A percentile compares a stretch with the other conserved stretches of the same genome.
Conservation (phyloP, 169 alveolate genomes). For the Plasmodium berghei region DNA sequence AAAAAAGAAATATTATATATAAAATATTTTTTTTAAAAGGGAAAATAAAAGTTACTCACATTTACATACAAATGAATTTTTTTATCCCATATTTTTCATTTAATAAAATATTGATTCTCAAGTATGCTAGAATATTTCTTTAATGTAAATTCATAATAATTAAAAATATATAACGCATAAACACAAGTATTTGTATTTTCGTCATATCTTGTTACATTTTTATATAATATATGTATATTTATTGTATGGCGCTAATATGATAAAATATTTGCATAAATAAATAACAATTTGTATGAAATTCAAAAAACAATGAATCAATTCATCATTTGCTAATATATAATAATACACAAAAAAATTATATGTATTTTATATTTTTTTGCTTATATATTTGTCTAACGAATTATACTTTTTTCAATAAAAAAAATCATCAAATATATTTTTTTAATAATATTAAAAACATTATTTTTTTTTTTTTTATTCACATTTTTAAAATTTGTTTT, state of each 20-base stretch:
- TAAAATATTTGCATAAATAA: background rate
- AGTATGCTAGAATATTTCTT: background rate
- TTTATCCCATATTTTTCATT: background rate
- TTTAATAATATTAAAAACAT: too few relatives aligned
- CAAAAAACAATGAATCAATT: too few relatives aligned
- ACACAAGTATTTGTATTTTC: background rate
- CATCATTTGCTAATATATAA: too few relatives aligned
- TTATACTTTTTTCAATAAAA: too few relatives aligned
- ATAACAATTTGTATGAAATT: too few relatives aligned
- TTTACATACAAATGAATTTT: background rate
- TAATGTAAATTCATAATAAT: background rate
- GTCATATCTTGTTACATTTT: background rate
- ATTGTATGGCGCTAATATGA: background rate
- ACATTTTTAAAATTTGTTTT: too few relatives aligned
- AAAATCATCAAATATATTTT: too few relatives aligned
- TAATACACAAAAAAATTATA: too few relatives aligned
- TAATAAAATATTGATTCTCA: background rate
- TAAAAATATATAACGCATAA: background rate
- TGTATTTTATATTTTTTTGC: too few relatives aligned
- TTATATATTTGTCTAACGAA: too few relatives aligned
- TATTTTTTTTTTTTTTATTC: too few relatives aligned
- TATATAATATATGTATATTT: background rate
- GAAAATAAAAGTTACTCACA: background rate
- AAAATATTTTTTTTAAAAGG: background rate
- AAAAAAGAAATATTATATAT: background rate